Percentiles rank a stretch among this genome's conserved stretches.
Conservation (phyloP, 1,284 basidiomycete species). For the Xerocomus cyaneibrunnescens region DNA sequence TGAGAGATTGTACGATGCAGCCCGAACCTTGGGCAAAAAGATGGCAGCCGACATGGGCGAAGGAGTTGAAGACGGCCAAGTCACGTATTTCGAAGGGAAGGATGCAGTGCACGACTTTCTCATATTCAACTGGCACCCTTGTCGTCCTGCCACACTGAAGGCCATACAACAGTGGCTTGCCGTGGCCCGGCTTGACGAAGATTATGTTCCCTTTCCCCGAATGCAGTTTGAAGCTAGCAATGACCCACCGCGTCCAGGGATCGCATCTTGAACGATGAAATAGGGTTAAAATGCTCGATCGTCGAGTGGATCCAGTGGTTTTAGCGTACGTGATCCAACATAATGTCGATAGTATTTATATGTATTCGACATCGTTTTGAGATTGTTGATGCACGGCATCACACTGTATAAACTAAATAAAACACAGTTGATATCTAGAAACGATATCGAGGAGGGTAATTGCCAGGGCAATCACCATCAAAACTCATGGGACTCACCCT, state of each 20-base stretch:
- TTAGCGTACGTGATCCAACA: background rate
- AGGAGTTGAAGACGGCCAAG: conserved; percentile 29
- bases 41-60: conserved; percentile 46
- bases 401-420: background rate
- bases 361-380: background rate
- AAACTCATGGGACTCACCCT: too few relatives aligned
- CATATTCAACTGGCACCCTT: conserved; percentile 43
- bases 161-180: conserved; percentile 49
- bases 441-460: too few relatives aligned
- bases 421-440: background rate
- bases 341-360: background rate
- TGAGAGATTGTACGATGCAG: conserved; percentile 35
- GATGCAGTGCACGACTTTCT: conserved; percentile 59
- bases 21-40: conserved; percentile 30
- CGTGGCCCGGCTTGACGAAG: background rate
- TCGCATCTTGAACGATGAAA: background rate
- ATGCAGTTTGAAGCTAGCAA: background rate
- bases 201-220: too few relatives aligned
- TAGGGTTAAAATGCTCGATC: background rate
- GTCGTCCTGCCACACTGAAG: conserved; percentile 45
- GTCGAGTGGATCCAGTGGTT: background rate
- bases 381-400: background rate
- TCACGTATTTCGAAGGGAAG: conserved; percentile 48
- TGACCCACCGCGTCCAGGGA: background rate
- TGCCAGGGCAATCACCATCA: background rate